These are phyloP conservation scores for Wickerhamiella occidentalis DNA, from an alignment of 805 yeast genomes.

Conservation along the genomic window DNA sequence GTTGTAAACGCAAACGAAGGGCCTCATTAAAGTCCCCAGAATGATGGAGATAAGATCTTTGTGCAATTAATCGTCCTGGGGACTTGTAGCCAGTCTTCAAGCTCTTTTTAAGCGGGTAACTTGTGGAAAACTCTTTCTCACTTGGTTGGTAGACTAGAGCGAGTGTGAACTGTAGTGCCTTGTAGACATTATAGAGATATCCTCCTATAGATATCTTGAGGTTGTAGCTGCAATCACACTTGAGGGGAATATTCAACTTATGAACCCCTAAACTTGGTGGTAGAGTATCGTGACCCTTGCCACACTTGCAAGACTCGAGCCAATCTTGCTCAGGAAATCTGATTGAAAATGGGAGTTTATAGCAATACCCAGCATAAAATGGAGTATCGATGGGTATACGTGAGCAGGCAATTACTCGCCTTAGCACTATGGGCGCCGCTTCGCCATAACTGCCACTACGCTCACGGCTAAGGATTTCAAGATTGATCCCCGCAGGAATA, in stretches of 20 bases:
- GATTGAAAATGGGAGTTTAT: not conserved
- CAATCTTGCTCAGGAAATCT: slow-evolving; percentile 5
- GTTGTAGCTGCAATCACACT: slow-evolving; percentile 1
- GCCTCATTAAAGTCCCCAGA: not conserved
- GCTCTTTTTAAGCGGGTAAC: not conserved
- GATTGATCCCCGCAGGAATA: not conserved
- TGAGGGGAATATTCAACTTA: not conserved
- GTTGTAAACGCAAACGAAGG: not conserved
- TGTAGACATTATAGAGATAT: not conserved
- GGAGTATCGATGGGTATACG: not conserved
- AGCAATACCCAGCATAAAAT: not conserved
- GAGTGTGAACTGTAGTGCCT: not conserved
- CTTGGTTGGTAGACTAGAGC: not conserved
- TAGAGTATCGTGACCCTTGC: slow-evolving; percentile 2
- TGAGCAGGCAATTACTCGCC: not conserved
- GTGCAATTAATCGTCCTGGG: not conserved
- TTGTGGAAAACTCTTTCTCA: not conserved
- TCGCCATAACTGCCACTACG: slow-evolving; percentile 5
- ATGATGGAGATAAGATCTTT: not conserved
- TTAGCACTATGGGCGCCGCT: not conserved
- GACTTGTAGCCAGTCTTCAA: not conserved
- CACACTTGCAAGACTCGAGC: slow-evolving; percentile 6
- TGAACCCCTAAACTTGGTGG: not conserved
- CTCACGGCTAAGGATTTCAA: not conserved
- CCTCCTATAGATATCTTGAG: not conserved